A percentile compares a stretch with the other conserved stretches of the same genome.
Conservation (phyloP, 139 green algal species). For the Haematococcus sp. region DNA sequence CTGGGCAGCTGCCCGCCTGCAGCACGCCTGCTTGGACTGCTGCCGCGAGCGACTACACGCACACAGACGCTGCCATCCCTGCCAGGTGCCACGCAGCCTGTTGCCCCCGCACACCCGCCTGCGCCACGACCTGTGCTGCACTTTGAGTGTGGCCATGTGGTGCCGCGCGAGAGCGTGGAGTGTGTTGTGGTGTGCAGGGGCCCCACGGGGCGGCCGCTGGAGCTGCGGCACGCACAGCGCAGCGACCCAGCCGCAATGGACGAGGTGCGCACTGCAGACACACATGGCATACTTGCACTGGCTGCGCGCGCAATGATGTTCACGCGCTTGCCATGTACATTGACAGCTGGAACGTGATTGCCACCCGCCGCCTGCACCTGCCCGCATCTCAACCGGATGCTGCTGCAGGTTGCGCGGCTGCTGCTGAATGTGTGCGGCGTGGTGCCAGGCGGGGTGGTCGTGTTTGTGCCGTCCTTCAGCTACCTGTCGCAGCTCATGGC, state of each 20-base stretch:
- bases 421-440: constrained; percentile 70
- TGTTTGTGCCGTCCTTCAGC: constrained; percentile 90
- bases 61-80: no score
- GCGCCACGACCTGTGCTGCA: constrained; percentile 34
- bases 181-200: constrained; percentile 57
- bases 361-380: no score
- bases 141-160: constrained; percentile 90
- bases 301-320: no score
- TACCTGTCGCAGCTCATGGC: constrained; percentile 53
- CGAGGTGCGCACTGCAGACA: constrained; percentile 43
- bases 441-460: constrained; percentile 79
- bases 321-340: no score
- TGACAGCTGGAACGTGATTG: no score
- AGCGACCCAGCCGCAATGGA: constrained; percentile 46
- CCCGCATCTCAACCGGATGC: no score
- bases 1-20: constrained; percentile 2
- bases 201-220: constrained; percentile 63
- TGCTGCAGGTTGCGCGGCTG: constrained; percentile 52
- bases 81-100: no score
- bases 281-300: not conserved
- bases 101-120: no score
- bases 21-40: constrained; percentile 45
- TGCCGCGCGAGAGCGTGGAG: constrained; percentile 63
- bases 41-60: constrained; percentile 50
- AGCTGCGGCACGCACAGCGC: constrained; percentile 60